Evolutionary conservation across 2,329 filamentous ascomycete genomes (phyloP).

Genomic region (Huntiella decipiens): DNA sequence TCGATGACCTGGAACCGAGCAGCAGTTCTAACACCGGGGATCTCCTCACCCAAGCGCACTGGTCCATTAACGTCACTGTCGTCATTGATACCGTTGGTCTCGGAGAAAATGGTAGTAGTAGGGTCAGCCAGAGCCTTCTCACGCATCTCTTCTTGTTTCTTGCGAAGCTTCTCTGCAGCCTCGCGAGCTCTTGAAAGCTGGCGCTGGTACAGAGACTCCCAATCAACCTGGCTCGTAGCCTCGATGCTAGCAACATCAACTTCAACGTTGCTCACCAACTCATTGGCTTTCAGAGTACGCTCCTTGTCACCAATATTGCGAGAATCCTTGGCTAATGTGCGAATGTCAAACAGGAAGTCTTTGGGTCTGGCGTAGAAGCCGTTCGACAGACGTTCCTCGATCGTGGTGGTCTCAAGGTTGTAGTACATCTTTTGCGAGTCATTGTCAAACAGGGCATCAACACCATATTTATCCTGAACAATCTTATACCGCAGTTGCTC

Average conservation of each 20-base stretch:
- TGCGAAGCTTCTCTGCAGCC: conserved; percentile 39
- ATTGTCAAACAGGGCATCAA: conserved; percentile 56
- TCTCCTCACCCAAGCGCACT: conserved; percentile 42
- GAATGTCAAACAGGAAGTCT: conserved; percentile 80
- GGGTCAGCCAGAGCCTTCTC: not conserved
- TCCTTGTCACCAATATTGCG: conserved; percentile 68
- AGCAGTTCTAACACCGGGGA: conserved; percentile 35
- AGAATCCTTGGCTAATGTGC: conserved; percentile 66
- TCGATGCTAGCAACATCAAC: conserved; percentile 74
- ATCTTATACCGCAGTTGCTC: conserved; percentile 61
- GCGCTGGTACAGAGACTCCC: conserved; percentile 61
- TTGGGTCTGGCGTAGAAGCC: conserved; percentile 84
- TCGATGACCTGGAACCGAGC: conserved; percentile 34
- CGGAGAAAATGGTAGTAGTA: not conserved
- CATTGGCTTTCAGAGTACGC: conserved; percentile 68
- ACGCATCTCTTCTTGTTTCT: conserved; percentile 26
- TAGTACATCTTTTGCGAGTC: conserved; percentile 75
- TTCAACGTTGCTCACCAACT: conserved; percentile 81
- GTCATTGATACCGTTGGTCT: conserved; percentile 14
- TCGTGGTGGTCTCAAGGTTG: conserved; percentile 80
- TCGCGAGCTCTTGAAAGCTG: conserved; percentile 46
- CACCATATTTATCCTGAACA: conserved; percentile 59
- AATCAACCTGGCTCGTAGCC: conserved; percentile 48
- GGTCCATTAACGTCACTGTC: conserved; percentile 36
- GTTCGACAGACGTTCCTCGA: conserved; percentile 91